phyloP scores from a whole-genome alignment of 257 asterid species.

The Solanum rostratum region DNA sequence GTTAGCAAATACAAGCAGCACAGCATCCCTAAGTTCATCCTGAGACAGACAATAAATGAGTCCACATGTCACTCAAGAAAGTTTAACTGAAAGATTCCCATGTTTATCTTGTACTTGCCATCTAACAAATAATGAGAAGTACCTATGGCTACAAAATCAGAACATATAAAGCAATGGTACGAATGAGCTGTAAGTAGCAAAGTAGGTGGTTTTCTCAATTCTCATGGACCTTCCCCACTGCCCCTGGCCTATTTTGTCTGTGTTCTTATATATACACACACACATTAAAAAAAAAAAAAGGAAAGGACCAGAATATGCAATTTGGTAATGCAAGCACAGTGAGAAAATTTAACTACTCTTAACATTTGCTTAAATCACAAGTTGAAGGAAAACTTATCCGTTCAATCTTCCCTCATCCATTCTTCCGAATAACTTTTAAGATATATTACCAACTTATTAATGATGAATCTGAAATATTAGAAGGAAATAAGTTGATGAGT shows the following conservation, averaged over 20 bases:
- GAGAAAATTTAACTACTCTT: not conserved
- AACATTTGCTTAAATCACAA: not conserved
- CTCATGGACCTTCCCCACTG: not conserved
- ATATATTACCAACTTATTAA: not conserved
- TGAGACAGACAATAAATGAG: conserved; percentile 12
- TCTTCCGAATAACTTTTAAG: not conserved
- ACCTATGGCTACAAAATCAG: not conserved
- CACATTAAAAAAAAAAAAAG: too few species aligned
- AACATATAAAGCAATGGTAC: not conserved
- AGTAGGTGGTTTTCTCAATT: not conserved
- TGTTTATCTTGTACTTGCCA: not conserved
- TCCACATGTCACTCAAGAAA: not conserved
- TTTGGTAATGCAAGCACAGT: not conserved
- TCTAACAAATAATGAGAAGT: not conserved
- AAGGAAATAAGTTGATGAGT: not conserved
- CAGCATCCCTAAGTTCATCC: conserved; percentile 90
- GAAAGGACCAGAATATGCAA: not conserved
- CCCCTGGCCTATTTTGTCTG: not conserved
- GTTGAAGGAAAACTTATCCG: not conserved
- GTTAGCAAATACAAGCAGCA: conserved; percentile 79
- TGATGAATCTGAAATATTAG: not conserved
- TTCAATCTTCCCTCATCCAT: not conserved
- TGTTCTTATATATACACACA: not conserved
- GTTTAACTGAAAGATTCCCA: not conserved
- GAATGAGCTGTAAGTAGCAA: not conserved